Conservation (phyloP, 2,329 filamentous ascomycete species). For the Claviceps maximensis region DNA sequence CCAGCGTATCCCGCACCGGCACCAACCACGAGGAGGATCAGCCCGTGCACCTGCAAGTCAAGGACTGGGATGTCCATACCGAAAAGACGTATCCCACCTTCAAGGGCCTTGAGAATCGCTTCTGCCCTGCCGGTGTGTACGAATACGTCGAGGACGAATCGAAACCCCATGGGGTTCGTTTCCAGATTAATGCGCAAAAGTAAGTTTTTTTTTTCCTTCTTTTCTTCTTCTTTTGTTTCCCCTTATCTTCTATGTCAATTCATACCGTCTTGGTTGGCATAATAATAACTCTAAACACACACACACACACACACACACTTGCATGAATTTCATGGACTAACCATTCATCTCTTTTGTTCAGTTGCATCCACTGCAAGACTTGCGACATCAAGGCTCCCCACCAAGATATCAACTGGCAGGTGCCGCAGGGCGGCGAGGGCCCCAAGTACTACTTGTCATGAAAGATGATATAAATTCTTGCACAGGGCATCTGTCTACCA, state of each 20-base stretch:
- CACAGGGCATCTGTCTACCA: neutral
- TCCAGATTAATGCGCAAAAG: constrained; percentile 98
- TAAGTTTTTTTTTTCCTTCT: constrained; percentile 39
- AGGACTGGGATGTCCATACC: constrained; percentile 88
- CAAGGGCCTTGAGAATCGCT: constrained; percentile 88
- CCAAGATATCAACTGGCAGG: constrained; percentile 96
- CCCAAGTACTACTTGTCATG: constrained; percentile 61
- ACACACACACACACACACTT: no score
- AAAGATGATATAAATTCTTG: neutral
- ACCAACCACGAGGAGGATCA: constrained; percentile 99
- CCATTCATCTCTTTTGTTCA: constrained; percentile 27
- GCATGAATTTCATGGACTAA: no score
- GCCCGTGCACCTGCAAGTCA: constrained; percentile 87
- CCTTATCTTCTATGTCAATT: neutral
- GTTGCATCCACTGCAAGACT: constrained; percentile 98
- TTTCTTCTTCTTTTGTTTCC: neutral
- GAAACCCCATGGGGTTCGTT: constrained; percentile 78
- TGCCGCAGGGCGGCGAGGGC: constrained; percentile 79
- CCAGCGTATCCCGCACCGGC: constrained; percentile 84
- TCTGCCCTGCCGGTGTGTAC: constrained; percentile 95
- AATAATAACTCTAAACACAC: no score
- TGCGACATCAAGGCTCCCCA: constrained; percentile 96
- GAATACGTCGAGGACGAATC: constrained; percentile 90
- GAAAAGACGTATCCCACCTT: constrained; percentile 71
- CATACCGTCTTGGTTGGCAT: no score